Percentiles rank a stretch among this genome's conserved stretches.
phyloP scores from a whole-genome alignment of 805 yeast genomes.

The Schwanniomyces polymorphus region DNA sequence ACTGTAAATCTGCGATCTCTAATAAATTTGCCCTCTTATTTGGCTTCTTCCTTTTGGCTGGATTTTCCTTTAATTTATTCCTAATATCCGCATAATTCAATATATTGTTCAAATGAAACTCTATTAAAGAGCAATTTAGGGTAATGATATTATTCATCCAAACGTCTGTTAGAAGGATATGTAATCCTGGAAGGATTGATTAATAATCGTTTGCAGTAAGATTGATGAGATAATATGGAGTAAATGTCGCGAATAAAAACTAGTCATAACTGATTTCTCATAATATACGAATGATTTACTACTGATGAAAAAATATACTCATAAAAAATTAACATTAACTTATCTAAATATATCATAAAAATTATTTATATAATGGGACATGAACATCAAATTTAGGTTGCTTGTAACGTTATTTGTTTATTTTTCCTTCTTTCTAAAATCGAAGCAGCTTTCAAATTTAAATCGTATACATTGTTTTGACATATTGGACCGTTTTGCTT shows the following conservation, averaged over 20 bases:
- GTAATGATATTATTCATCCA: background rate
- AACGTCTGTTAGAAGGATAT: background rate
- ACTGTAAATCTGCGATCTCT: conserved; percentile 15
- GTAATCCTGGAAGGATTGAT: background rate
- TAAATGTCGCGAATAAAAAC: background rate
- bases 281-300: background rate
- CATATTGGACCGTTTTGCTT: conserved; percentile 8
- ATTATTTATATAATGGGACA: background rate
- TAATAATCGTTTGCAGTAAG: conserved; percentile 1
- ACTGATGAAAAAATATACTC: background rate
- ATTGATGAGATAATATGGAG: background rate
- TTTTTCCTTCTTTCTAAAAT: conserved; percentile 47
- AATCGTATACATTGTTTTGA: conserved; percentile 31
- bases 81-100: conserved; percentile 3
- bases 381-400: background rate
- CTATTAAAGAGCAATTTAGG: conserved; percentile 8
- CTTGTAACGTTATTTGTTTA: conserved; percentile 12
- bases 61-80: conserved; percentile 1
- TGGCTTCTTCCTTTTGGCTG: conserved; percentile 8
- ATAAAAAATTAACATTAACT: background rate
- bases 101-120: conserved; percentile 13
- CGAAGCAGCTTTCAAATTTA: conserved; percentile 53
- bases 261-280: too few relatives aligned
- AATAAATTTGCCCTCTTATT: conserved; percentile 6
- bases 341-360: too few relatives aligned